These are phyloP conservation scores for Suillus hirtellus DNA, from an alignment of 768 basidiomycete species.

Conservation along the genomic window DNA sequence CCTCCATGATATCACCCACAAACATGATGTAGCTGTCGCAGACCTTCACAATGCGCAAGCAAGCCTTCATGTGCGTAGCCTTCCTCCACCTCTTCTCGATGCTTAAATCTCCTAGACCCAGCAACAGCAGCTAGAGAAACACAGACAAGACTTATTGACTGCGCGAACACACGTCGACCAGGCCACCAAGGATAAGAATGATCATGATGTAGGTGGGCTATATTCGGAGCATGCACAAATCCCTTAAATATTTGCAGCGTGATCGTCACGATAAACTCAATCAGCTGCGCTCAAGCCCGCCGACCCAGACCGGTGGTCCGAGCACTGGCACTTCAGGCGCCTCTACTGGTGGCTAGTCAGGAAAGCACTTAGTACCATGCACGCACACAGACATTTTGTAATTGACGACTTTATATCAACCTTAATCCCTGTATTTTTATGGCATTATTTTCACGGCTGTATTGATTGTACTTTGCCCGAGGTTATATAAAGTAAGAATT, in stretches of 20 bases:
- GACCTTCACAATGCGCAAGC: conserved; percentile 43
- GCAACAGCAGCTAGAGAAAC: conserved; percentile 22
- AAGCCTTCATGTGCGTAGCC: conserved; percentile 41
- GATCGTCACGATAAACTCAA: conserved; percentile 24
- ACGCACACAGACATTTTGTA: not conserved
- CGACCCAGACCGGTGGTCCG: not conserved
- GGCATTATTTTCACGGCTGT: not conserved
- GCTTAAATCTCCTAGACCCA: conserved; percentile 21
- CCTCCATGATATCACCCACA: conserved; percentile 52
- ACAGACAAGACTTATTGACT: conserved; percentile 19
- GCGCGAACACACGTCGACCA: conserved; percentile 22
- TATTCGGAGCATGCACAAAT: not conserved
- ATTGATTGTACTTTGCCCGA: not conserved
- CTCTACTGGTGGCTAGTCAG: conserved; percentile 2
- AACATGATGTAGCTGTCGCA: conserved; percentile 50
- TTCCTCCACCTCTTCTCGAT: not conserved
- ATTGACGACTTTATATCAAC: not conserved
- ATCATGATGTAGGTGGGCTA: conserved; percentile 23
- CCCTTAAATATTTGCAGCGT: conserved; percentile 11
- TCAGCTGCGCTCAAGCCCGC: conserved; percentile 11
- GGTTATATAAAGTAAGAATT: not conserved
- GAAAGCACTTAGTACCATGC: not conserved
- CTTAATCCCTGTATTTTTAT: not conserved
- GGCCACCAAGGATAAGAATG: conserved; percentile 21
- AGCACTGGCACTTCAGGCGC: not conserved